Conservation (phyloP, 2,329 filamentous ascomycete species). For the Paramyrothecium sp. region DNA sequence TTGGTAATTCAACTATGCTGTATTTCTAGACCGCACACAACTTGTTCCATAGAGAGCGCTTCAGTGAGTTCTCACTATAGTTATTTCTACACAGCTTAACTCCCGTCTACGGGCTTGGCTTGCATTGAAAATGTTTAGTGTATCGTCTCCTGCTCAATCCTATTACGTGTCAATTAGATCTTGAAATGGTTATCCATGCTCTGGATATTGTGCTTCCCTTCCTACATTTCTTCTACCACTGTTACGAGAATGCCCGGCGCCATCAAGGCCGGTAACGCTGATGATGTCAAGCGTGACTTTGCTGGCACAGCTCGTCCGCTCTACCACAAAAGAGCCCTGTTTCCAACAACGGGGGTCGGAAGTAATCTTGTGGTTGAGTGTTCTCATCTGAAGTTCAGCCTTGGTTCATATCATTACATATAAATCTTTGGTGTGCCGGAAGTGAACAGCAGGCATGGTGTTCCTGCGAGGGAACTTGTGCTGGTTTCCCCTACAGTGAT, state of each 20-base stretch:
- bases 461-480: conserved; percentile 70
- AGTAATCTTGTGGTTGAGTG: too few species aligned
- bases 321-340: conserved; percentile 15
- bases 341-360: conserved; percentile 36
- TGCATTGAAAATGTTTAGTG: too few species aligned
- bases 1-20: too few species aligned
- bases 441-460: conserved; percentile 65
- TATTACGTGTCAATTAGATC: too few species aligned
- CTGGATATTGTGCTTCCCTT: conserved; percentile 44
- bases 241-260: conserved; percentile 48
- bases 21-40: too few species aligned
- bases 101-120: too few species aligned
- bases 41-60: too few species aligned
- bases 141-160: too few species aligned
- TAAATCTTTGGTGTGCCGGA: conserved; percentile 66
- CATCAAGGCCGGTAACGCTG: conserved; percentile 55
- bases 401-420: conserved; percentile 71
- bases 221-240: conserved; percentile 35
- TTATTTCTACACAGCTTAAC: too few species aligned
- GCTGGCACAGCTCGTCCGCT: conserved; percentile 48
- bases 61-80: too few species aligned
- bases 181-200: conserved; percentile 51
- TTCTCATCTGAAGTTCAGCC: too few species aligned
- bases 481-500: conserved; percentile 64
- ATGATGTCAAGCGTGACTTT: conserved; percentile 60